Percentiles rank a stretch among this genome's conserved stretches.
These are phyloP conservation scores for Catenaria anguillulae DNA, from an alignment of 371 early-diverging fungal genomes.

Conservation along the genomic window DNA sequence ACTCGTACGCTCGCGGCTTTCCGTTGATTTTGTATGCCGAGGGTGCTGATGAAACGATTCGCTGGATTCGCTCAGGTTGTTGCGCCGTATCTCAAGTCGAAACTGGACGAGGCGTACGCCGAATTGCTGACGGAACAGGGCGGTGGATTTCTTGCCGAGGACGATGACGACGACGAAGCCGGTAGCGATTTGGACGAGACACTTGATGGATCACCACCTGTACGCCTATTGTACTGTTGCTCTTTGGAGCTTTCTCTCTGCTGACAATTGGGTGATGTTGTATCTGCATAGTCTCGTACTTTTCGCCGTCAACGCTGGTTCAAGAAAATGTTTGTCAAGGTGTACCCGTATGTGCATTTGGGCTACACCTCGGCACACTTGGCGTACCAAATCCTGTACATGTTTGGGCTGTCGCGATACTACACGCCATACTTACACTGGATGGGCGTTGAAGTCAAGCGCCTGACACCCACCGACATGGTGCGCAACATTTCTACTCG, in stretches of 20 bases:
- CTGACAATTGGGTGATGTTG: no score
- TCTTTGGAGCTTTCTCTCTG: no score
- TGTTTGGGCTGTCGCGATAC: slow-evolving; percentile 62
- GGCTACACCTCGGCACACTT: slow-evolving; percentile 44
- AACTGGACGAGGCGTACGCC: slow-evolving; percentile 57
- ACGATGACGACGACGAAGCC: slow-evolving; percentile 16
- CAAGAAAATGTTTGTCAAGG: slow-evolving; percentile 25
- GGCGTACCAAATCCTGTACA: slow-evolving; percentile 55
- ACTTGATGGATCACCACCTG: not conserved
- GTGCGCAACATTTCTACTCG: not conserved
- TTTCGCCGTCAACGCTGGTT: no score
- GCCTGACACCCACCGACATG: slow-evolving; percentile 54
- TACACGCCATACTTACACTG: slow-evolving; percentile 66
- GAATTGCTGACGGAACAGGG: slow-evolving; percentile 47
- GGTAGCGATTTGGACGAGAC: not conserved
- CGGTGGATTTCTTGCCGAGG: slow-evolving; percentile 39
- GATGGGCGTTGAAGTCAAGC: slow-evolving; percentile 52
- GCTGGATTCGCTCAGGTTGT: no score
- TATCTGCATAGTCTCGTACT: no score
- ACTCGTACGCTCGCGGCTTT: slow-evolving; percentile 37
- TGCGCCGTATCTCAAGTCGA: slow-evolving; percentile 52
- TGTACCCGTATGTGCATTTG: slow-evolving; percentile 53
- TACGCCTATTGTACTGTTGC: not conserved
- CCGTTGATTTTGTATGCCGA: no score
- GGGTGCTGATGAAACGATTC: no score